phyloP scores from a whole-genome alignment of 2,329 filamentous ascomycete genomes.

The Diaporthe longicolla region DNA sequence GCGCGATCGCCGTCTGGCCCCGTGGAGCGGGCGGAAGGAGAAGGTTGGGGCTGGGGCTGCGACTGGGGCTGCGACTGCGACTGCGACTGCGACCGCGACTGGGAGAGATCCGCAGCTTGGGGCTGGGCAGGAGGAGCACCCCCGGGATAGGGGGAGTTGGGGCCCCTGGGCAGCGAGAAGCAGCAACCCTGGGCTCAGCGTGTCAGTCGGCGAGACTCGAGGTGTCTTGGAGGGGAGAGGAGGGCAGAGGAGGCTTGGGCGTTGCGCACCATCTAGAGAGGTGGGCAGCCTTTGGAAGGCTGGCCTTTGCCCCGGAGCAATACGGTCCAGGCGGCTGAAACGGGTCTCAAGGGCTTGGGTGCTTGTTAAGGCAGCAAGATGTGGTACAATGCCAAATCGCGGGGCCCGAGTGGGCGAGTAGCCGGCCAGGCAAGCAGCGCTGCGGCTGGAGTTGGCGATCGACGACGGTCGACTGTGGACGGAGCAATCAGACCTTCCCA shows the following conservation, averaged over 20 bases:
- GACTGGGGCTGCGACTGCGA: neutral
- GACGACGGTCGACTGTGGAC: neutral
- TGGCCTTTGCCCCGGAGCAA: neutral
- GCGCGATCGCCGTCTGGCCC: slow-evolving; percentile 45
- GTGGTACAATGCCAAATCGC: neutral
- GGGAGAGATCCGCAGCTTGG: slow-evolving; percentile 20
- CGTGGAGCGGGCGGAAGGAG: slow-evolving; percentile 32
- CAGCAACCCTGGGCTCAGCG: slow-evolving; percentile 67
- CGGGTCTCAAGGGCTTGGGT: neutral
- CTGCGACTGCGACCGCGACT: neutral
- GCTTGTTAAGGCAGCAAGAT: neutral
- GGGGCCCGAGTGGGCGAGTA: neutral
- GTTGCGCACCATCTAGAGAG: slow-evolving; percentile 25
- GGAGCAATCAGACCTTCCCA: slow-evolving; percentile 10
- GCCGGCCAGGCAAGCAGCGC: neutral
- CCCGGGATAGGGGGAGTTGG: slow-evolving; percentile 68
- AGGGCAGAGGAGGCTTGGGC: neutral
- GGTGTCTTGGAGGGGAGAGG: neutral
- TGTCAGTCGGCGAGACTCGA: slow-evolving; percentile 10
- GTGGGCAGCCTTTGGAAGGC: slow-evolving; percentile 6
- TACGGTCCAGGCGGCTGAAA: neutral
- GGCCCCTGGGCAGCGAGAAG: slow-evolving; percentile 65
- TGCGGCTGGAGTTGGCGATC: neutral
- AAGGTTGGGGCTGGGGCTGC: slow-evolving; percentile 12
- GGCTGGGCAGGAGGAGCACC: slow-evolving; percentile 39